A percentile compares a stretch with the other conserved stretches of the same genome.
phyloP scores from a whole-genome alignment of 305 asterid genomes.

The Stenogyne calaminthoides region DNA sequence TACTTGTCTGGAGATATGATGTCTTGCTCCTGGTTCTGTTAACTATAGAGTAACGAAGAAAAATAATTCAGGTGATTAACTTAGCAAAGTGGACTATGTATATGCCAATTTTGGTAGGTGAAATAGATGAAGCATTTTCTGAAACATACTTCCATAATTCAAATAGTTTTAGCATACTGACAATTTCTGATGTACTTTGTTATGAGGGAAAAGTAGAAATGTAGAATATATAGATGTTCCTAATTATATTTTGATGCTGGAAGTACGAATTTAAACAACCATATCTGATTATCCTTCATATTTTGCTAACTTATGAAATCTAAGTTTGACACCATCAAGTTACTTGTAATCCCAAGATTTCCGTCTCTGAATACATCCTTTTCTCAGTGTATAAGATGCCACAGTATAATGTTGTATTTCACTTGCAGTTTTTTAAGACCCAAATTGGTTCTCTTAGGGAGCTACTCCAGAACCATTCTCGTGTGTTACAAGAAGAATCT shows the following conservation, averaged over 20 bases:
- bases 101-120: not conserved
- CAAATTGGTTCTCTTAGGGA: constrained; percentile 63
- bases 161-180: not conserved
- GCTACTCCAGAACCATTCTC: constrained; percentile 57
- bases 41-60: not conserved
- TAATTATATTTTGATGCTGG: not conserved
- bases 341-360: constrained; percentile 19
- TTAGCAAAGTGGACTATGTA: not conserved
- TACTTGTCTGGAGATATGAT: not conserved
- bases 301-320: constrained; percentile 7
- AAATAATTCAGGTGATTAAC: not conserved
- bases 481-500: constrained; percentile 60
- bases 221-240: not conserved
- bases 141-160: constrained; percentile 13
- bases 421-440: constrained; percentile 54
- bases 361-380: constrained; percentile 22
- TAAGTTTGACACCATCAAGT: constrained; percentile 21
- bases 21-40: constrained; percentile 4
- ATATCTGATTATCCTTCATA: constrained; percentile 21
- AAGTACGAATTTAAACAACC: constrained; percentile 13
- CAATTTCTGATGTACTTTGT: constrained; percentile 6
- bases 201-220: constrained; percentile 1
- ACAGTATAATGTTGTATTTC: constrained; percentile 35
- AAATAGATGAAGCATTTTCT: constrained; percentile 10
- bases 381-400: constrained; percentile 27